These are phyloP conservation scores for Scedosporium minutisporum DNA, from an alignment of 2,329 filamentous ascomycete genomes.

Conservation along the genomic window DNA sequence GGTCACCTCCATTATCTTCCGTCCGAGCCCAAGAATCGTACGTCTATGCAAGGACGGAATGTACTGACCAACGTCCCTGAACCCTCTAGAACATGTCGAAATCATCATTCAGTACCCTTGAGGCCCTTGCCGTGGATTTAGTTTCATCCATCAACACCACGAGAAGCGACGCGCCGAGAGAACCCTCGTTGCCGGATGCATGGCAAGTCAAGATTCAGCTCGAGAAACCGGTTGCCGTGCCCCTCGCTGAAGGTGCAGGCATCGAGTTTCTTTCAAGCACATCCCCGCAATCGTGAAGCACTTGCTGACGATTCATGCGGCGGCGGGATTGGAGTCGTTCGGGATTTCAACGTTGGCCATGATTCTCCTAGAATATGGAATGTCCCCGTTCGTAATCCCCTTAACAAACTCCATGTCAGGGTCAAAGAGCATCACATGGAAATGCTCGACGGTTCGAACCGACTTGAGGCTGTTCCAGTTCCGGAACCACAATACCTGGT, in stretches of 20 bases:
- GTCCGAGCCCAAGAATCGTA: no score
- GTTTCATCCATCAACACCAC: slow-evolving; percentile 6
- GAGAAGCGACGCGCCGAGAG: background rate
- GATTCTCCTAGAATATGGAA: slow-evolving; percentile 47
- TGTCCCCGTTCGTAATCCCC: slow-evolving; percentile 64
- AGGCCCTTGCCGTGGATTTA: slow-evolving; percentile 46
- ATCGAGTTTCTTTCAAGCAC: slow-evolving; percentile 36
- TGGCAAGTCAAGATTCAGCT: slow-evolving; percentile 51
- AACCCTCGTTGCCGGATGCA: slow-evolving; percentile 13
- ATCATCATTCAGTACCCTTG: slow-evolving; percentile 53
- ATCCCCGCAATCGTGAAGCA: background rate
- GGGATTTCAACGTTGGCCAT: background rate
- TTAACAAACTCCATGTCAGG: slow-evolving; percentile 61
- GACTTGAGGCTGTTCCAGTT: slow-evolving; percentile 84
- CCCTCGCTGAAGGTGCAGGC: slow-evolving; percentile 60
- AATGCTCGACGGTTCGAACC: slow-evolving; percentile 80
- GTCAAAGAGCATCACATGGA: slow-evolving; percentile 84
- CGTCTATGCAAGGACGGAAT: no score
- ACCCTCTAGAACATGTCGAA: slow-evolving; percentile 38
- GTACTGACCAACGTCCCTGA: background rate
- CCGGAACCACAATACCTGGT: slow-evolving; percentile 36
- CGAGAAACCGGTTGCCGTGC: slow-evolving; percentile 65
- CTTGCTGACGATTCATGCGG: background rate
- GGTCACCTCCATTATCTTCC: background rate
- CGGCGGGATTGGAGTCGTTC: background rate